Conservation (phyloP, 2,329 filamentous ascomycete genomes). For the Fusarium verticillioides region DNA sequence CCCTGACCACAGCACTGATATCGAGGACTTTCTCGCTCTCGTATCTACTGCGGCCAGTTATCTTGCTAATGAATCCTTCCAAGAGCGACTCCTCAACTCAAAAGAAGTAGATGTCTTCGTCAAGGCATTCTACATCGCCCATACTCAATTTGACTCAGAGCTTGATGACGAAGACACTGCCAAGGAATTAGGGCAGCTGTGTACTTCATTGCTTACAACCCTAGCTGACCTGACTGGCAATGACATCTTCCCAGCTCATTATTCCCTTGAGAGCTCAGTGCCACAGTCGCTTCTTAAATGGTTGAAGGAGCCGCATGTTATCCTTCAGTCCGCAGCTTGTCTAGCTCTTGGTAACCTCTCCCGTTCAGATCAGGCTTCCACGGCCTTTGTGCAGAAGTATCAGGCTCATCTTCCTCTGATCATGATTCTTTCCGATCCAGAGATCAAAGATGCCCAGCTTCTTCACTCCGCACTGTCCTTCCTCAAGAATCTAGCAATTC, state of each 20-base stretch:
- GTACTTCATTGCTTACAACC: slow-evolving; percentile 61
- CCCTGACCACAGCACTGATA: slow-evolving; percentile 55
- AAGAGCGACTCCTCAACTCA: slow-evolving; percentile 58
- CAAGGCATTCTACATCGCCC: slow-evolving; percentile 59
- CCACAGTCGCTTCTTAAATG: slow-evolving; percentile 58
- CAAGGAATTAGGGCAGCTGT: slow-evolving; percentile 59
- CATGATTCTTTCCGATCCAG: slow-evolving; percentile 55
- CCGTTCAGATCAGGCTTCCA: slow-evolving; percentile 66
- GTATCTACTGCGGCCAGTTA: slow-evolving; percentile 65
- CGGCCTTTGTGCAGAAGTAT: slow-evolving; percentile 58
- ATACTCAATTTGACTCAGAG: slow-evolving; percentile 55
- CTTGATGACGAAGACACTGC: slow-evolving; percentile 59
- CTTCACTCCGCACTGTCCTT: slow-evolving; percentile 69
- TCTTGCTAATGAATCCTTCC: slow-evolving; percentile 64
- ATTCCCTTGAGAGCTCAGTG: slow-evolving; percentile 57
- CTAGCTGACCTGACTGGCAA: slow-evolving; percentile 65
- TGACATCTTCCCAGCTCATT: slow-evolving; percentile 56
- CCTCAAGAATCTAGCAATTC: slow-evolving; percentile 73
- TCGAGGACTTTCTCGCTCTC: slow-evolving; percentile 65
- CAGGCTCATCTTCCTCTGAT: slow-evolving; percentile 58
- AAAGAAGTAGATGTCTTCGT: slow-evolving; percentile 58
- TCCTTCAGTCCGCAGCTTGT: slow-evolving; percentile 67
- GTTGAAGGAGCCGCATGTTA: slow-evolving; percentile 54
- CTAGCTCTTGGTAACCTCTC: slow-evolving; percentile 71
- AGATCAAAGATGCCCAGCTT: slow-evolving; percentile 60